Base-by-base conservation (phyloP, 768 basidiomycete species). In the Cantharellus cinnabarinus region DNA sequence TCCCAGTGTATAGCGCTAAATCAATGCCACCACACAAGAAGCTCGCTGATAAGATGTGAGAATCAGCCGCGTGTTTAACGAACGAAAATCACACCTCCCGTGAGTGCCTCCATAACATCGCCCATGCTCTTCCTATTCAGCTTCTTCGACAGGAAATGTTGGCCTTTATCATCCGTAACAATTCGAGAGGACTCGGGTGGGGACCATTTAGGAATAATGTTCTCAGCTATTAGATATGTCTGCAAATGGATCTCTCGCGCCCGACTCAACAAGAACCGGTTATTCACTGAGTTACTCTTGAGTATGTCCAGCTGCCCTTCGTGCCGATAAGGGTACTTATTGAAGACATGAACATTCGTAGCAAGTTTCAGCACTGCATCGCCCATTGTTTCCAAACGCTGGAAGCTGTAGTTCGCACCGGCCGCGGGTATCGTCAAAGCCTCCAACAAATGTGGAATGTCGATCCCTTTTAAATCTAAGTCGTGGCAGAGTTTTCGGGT, bases 41-140 rank as follows among this genome's bases (percentile, higher is more conserved):
- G 37, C 79, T 78, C 2, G 85, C 89, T 54, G 35, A 54, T 14
- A 54, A 54, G 35, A 54, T 14, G 35, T 54, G 35, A 37, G 14
- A 10, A 10, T 48, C 44, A 54, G 52, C 52, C 7, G 7, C 35
- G 35, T 54, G 35, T 7, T 10, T 14, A 10, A 54, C 7, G 52
- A 7, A 54, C 14, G 35, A 37, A 14, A 10, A 10, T 10, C 52
- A 37, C 35, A 37, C 52, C 52, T 5, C 88, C 90, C 2, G 93
- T 71, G 3, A 80, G 74, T 0, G 90, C 83, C 67, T 93, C 90
- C 80, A 89, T 85, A 66, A 84, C 89, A 65, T 93, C 89, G 65
- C 88, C 85, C 62, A 93, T 69, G 64, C 83, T 81, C 59, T 86
- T 71, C 37, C 85, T 75, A 2, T 82, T 79, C 59, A 81, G 77